Evolutionary conservation across 345 rosid species (phyloP), one percentile per base, ranked within the genome.

Genomic region (Salix udensis): DNA sequence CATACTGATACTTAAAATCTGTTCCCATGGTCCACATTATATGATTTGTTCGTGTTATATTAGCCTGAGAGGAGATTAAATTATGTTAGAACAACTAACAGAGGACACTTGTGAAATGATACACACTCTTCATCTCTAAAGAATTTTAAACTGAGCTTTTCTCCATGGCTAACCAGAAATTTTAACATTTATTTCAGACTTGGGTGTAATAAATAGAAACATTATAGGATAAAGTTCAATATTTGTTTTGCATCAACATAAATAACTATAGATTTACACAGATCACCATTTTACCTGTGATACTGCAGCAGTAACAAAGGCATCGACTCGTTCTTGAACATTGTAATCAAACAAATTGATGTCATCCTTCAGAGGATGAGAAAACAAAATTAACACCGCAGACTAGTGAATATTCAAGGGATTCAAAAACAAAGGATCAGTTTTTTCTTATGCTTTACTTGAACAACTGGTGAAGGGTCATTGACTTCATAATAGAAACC

Each of bases 11-110:
- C 81, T 86, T 89, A 84, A 96, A 96, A 87, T 96, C 99, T 72
- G 99, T 93, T 84, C 99, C 99, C 99, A 96, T 92, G 65, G 97
- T 91, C 85, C 89, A 96, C 99, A 96, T 96, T 73, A 96, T 83
- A 71, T 96, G 99, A 85, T 96, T 80, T 69, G 91, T 84, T 76
- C 92, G 85, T 70, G 99, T 96, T 74, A 93, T 90, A 85, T 96
- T 93, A 70, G 97, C 98, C 99, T 96, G 92, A 58, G 62, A 85
- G 79, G 24, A 71, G 75, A 79, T 55, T 71, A 70, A 65, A 0
- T 16, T 39, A 10, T 23, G 60, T 84, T 42, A 74, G 70, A 53
- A 36, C 58, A 67, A 74, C 46, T 12, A 28, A 55, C n/a, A 75
- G 5, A 65, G 50, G 55, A 40, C 30, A 55, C 66, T 6, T 62